phyloP scores from a whole-genome alignment of 805 yeast species.

The Zygotorulaspora florentina region DNA sequence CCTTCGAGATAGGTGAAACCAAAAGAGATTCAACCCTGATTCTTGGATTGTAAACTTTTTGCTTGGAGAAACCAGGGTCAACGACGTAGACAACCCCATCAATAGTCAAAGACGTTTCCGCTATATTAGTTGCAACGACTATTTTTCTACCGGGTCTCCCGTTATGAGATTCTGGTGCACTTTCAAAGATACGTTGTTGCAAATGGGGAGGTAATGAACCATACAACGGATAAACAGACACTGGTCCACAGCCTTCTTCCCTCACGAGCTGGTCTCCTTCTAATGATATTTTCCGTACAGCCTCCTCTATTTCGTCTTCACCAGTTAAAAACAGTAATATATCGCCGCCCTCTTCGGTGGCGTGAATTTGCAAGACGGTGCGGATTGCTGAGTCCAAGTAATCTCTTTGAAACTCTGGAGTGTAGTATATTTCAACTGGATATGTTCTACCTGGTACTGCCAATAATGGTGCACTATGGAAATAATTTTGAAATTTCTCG shows the following conservation, averaged over 20 bases:
- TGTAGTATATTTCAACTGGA: constrained; percentile 94
- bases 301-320: constrained; percentile 97
- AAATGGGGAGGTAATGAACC: constrained; percentile 96
- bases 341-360: constrained; percentile 93
- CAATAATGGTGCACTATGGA: constrained; percentile 84
- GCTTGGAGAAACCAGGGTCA: constrained; percentile 96
- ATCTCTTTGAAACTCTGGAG: constrained; percentile 95
- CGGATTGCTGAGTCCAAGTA: constrained; percentile 92
- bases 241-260: constrained; percentile 87
- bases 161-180: constrained; percentile 70
- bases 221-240: constrained; percentile 85
- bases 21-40: constrained; percentile 90
- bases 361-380: constrained; percentile 94
- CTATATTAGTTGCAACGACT: constrained; percentile 89
- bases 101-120: constrained; percentile 95
- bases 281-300: constrained; percentile 78
- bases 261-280: constrained; percentile 87
- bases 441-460: constrained; percentile 98
- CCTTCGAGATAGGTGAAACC: constrained; percentile 95
- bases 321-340: constrained; percentile 84
- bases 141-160: constrained; percentile 95
- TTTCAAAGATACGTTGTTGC: constrained; percentile 89
- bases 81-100: constrained; percentile 97
- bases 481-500: constrained; percentile 86
- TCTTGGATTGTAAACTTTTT: constrained; percentile 94